phyloP scores from a whole-genome alignment of 768 basidiomycete species.

The Austroboletus eburneus region DNA sequence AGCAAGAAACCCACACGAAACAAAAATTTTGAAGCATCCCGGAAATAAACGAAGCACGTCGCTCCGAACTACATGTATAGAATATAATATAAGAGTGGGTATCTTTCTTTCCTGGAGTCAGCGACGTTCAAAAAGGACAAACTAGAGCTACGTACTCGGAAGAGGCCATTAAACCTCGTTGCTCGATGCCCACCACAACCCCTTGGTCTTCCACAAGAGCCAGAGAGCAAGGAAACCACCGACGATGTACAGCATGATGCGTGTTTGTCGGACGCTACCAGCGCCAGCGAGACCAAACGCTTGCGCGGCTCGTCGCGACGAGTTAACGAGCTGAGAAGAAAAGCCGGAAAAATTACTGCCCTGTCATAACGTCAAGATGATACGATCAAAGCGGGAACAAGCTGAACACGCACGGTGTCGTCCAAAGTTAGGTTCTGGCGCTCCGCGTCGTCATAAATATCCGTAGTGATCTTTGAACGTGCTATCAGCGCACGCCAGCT shows the following conservation, averaged over 20 bases:
- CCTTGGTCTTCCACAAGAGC: slow-evolving; percentile 48
- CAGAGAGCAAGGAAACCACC: slow-evolving; percentile 52
- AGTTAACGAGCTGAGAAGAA: slow-evolving; percentile 56
- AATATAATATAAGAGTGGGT: not conserved
- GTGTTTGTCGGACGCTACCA: slow-evolving; percentile 64
- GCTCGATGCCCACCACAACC: slow-evolving; percentile 42
- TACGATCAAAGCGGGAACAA: not conserved
- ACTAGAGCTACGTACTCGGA: slow-evolving; percentile 15
- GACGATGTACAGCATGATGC: slow-evolving; percentile 61
- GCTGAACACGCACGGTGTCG: slow-evolving; percentile 53
- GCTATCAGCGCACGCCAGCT: slow-evolving; percentile 1
- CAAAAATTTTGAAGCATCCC: no score
- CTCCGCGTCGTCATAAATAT: slow-evolving; percentile 83
- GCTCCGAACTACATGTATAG: slow-evolving; percentile 7
- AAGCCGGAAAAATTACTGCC: slow-evolving; percentile 66
- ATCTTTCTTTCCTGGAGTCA: not conserved
- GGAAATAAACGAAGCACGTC: not conserved
- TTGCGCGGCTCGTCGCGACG: slow-evolving; percentile 64
- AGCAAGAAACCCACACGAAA: no score
- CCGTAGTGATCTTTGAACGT: slow-evolving; percentile 66
- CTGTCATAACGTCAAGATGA: slow-evolving; percentile 32
- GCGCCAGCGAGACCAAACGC: slow-evolving; percentile 64
- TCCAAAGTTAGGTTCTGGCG: slow-evolving; percentile 77
- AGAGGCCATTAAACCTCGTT: slow-evolving; percentile 11
- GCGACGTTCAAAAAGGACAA: not conserved